Conservation (phyloP, 2,329 filamentous ascomycete species). For the Colletotrichum neosansevieriae region DNA sequence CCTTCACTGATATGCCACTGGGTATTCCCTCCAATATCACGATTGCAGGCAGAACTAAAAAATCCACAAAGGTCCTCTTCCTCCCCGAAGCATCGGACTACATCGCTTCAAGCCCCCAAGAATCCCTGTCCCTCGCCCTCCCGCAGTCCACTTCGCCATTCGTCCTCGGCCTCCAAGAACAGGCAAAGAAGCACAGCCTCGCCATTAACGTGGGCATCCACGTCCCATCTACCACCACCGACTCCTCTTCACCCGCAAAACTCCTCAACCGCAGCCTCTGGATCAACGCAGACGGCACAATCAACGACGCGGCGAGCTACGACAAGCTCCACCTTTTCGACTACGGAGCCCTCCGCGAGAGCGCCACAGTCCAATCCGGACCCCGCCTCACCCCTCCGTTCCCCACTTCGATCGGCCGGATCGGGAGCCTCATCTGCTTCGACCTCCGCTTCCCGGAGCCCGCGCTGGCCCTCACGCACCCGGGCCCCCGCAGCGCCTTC, state of each 20-base stretch:
- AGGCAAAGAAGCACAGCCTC: slow-evolving; percentile 72
- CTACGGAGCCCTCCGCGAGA: slow-evolving; percentile 64
- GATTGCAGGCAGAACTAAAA: too few species aligned
- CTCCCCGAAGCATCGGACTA: slow-evolving; percentile 94
- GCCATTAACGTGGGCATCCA: slow-evolving; percentile 91
- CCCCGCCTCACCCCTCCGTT: slow-evolving; percentile 75
- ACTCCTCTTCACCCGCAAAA: slow-evolving; percentile 45
- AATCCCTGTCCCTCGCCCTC: slow-evolving; percentile 78
- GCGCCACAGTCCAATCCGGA: slow-evolving; percentile 75
- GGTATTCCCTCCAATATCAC: not conserved
- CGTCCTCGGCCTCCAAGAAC: slow-evolving; percentile 78
- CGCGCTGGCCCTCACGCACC: slow-evolving; percentile 71
- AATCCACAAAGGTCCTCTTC: slow-evolving; percentile 75
- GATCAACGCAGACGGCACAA: slow-evolving; percentile 58
- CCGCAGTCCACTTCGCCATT: slow-evolving; percentile 77
- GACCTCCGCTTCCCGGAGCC: slow-evolving; percentile 88
- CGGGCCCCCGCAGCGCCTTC: slow-evolving; percentile 47
- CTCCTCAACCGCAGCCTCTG: slow-evolving; percentile 67
- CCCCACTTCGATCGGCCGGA: slow-evolving; percentile 76
- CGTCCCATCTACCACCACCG: slow-evolving; percentile 66
- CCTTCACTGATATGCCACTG: not conserved
- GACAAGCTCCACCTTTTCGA: slow-evolving; percentile 96
- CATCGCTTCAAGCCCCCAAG: slow-evolving; percentile 76
- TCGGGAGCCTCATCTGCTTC: slow-evolving; percentile 90
- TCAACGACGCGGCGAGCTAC: slow-evolving; percentile 66